A percentile compares a stretch with the other conserved stretches of the same genome.
Conservation (phyloP, 2,329 filamentous ascomycete genomes). For the Myriangium duriaei region DNA sequence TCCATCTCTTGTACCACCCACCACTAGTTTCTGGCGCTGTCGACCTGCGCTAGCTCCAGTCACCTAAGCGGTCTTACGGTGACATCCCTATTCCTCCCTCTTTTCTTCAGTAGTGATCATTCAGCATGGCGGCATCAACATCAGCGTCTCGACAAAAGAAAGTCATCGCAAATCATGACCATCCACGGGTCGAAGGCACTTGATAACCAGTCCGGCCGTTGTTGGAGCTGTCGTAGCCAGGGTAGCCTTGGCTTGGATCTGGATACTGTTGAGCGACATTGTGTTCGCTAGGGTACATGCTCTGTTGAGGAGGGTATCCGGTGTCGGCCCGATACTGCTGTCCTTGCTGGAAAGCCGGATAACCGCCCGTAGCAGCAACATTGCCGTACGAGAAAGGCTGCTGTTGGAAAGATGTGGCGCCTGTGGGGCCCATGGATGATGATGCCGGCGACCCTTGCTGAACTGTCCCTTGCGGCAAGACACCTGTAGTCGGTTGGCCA, state of each 20-base stretch:
- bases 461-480: slow-evolving; percentile 8
- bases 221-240: slow-evolving; percentile 6
- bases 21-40: neutral
- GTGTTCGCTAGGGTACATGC: slow-evolving; percentile 6
- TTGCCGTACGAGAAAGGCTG: slow-evolving; percentile 9
- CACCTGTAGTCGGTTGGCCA: slow-evolving; percentile 2
- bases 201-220: slow-evolving; percentile 6
- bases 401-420: slow-evolving; percentile 4
- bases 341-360: slow-evolving; percentile 6
- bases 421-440: slow-evolving; percentile 6
- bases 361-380: slow-evolving; percentile 3
- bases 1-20: too few relatives aligned
- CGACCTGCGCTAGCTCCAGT: neutral
- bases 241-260: slow-evolving; percentile 7
- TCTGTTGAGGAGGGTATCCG: slow-evolving; percentile 4
- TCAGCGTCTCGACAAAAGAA: neutral
- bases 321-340: slow-evolving; percentile 7
- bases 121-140: slow-evolving; percentile 8
- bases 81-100: neutral
- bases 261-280: slow-evolving; percentile 1
- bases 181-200: neutral
- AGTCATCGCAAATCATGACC: neutral
- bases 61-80: too few relatives aligned
- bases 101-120: neutral
- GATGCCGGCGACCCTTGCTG: slow-evolving; percentile 3